Base-by-base conservation (phyloP, 2,329 filamentous ascomycete genomes). In the Plenodomus lindquistii region DNA sequence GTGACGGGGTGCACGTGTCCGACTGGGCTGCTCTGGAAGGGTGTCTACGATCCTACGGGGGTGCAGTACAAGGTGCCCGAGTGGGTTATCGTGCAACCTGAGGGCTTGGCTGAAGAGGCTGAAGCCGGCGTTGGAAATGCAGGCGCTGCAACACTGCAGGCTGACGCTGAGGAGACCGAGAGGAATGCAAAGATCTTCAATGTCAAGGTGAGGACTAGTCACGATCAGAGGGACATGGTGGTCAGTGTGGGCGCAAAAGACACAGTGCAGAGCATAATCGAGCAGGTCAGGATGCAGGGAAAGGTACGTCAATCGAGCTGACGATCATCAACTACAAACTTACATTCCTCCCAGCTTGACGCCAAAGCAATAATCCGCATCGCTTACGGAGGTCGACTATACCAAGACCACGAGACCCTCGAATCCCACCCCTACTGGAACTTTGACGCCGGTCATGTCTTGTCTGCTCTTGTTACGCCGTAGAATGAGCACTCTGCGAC, bases 381-480 rank as follows among this genome's bases (percentile, higher is more conserved):
- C 50, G 86, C 85, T 17, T 95, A 96, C 69, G 81, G 94, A 72
- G 92, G 92, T 58, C 90, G 85, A 67, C 83, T 92, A 42, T 80
- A 96, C 38, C 85, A 85, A 56, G 89, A 93, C 55, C 79, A 80
- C 44, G 69, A 82, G 17, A 80, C 86, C 1, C 75, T 96, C 16
- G 71, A 77, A 37, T 80, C 81, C 2, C 87, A 94, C 16, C 48
- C 52, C 60, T 88, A 87, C 40, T 96, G 89, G 88, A 82, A 85
- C 60, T 79, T 82, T 52, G 88, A 40, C 16, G 56, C 56, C 19
- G 41, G 50, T 27, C 56, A 48, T 19, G n/a, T 58, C 17, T n/a
- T 58, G 6, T 47, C 37, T 6, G 55, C 50, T 2, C 43, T 60
- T 16, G 48, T 60, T 8, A 18, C 35, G 13, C 16, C 35, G 35